Base-by-base conservation (phyloP, 805 yeast species). In the Clavispora phyllophila region DNA sequence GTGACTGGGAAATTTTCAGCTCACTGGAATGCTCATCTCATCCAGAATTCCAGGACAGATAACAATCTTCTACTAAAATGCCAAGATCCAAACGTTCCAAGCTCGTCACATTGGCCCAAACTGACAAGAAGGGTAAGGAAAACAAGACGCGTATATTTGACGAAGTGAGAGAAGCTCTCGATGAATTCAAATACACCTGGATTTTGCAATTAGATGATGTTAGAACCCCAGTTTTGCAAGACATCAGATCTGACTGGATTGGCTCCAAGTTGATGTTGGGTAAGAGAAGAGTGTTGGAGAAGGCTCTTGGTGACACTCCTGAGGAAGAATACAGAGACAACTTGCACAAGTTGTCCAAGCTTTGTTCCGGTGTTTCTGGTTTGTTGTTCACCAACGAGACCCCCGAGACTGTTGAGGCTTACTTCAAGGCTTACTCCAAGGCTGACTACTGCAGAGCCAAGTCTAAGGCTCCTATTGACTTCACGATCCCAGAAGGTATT, bases 81-180 rank as follows among this genome's bases (percentile, higher is more conserved):
- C 97, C 99, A 49, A 87, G 96, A 78, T 89, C 97, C 28, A 90
- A 82, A 65, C 91, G 98, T 79, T 84, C 96, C 54, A 93, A 87
- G 81, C 82, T 90, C 55, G 95, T 93, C 47, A 87, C 98, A 12
- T 75, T 93, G 55, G 93, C 99, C 29, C 91, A 91, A 62, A 91
- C 98, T 49, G 97, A 89, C 54, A 93, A 89, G 68, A 93, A 93
- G 62, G 96, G 96, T 39, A 82, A 83, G 53, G 97, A 87, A 56
- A 89, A 88, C 68, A 93, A 93, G 64, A 91, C 81, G 54, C 76
- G 91, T 57, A 81, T 91, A 53, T 93, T 89, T 54, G 96, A 90
- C 58, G 96, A 89, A 49, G 82, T 93, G 40, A 82, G 96, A 69
- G 76, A 76, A 46, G 81, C 85, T 15, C 75, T 93, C 46, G 97